These are phyloP conservation scores for Coemansia sp. DNA, from an alignment of 192 early-diverging fungal genomes.

Conservation along the genomic window DNA sequence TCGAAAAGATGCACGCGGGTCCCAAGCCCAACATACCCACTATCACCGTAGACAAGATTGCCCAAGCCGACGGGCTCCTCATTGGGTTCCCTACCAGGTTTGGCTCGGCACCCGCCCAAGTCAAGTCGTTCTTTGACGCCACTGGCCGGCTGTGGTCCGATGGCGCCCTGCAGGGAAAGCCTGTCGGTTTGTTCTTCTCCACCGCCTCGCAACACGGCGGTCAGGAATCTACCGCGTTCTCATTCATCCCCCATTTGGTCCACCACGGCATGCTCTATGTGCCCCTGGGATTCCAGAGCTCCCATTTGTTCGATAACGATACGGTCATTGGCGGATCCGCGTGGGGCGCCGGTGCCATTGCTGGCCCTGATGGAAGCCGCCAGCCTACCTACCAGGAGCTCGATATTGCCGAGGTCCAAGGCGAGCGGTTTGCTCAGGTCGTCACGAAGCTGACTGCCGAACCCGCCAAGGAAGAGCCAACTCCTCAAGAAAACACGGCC, in stretches of 20 bases:
- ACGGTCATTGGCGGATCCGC: constrained; percentile 12
- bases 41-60: constrained; percentile 50
- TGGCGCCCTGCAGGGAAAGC: constrained; percentile 15
- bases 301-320: constrained; percentile 13
- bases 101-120: constrained; percentile 22
- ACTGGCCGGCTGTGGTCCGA: constrained; percentile 15
- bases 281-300: constrained; percentile 44
- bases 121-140: constrained; percentile 26
- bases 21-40: constrained; percentile 48
- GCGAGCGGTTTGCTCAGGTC: constrained; percentile 27
- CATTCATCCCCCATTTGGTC: constrained; percentile 48
- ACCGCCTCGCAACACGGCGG: constrained; percentile 53
- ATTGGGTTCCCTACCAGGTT: constrained; percentile 32
- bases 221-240: constrained; percentile 48
- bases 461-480: not conserved
- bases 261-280: constrained; percentile 58
- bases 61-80: constrained; percentile 15
- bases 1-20: constrained; percentile 58
- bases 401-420: constrained; percentile 31
- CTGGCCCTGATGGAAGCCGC: constrained; percentile 11
- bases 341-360: constrained; percentile 21
- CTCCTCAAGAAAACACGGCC: no score
- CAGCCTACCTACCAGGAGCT: constrained; percentile 18
- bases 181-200: constrained; percentile 33
- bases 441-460: constrained; percentile 3